These are phyloP conservation scores for Raddia distichophylla DNA, from an alignment of 176 grass and related monocot genomes.

Conservation along the genomic window DNA sequence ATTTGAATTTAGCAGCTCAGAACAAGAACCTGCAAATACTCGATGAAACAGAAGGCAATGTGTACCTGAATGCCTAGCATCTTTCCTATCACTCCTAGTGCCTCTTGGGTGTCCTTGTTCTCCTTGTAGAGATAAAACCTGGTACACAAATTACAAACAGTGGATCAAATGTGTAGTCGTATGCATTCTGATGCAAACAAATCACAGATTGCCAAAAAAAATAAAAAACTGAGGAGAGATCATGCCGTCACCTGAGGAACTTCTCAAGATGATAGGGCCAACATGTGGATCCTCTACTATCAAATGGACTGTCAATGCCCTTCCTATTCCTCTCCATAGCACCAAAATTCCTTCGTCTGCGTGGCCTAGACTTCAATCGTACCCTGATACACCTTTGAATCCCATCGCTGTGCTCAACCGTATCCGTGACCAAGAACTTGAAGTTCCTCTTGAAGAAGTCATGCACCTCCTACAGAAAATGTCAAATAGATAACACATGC, in stretches of 20 bases:
- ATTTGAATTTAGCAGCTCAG: slow-evolving; percentile 24
- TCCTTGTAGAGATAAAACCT: slow-evolving; percentile 97
- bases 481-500: slow-evolving; percentile 16
- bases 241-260: slow-evolving; percentile 65
- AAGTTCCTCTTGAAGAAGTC: slow-evolving; percentile 97
- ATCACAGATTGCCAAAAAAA: background rate
- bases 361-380: slow-evolving; percentile 47
- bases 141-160: background rate
- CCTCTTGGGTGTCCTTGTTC: slow-evolving; percentile 95
- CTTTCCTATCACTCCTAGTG: slow-evolving; percentile 86
- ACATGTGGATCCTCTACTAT: slow-evolving; percentile 78
- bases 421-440: slow-evolving; percentile 80
- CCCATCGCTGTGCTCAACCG: slow-evolving; percentile 70
- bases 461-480: slow-evolving; percentile 68
- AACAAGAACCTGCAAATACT: background rate
- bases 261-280: slow-evolving; percentile 83
- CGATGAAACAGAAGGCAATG: slow-evolving; percentile 11
- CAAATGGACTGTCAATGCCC: slow-evolving; percentile 60
- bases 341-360: slow-evolving; percentile 32
- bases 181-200: slow-evolving; percentile 3
- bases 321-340: slow-evolving; percentile 55
- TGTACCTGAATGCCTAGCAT: slow-evolving; percentile 81
- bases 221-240: background rate
- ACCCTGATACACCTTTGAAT: slow-evolving; percentile 81
- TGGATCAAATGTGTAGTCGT: slow-evolving; percentile 6